Evolutionary conservation across 495 filamentous ascomycete genomes (phyloP).

Genomic region (Cladorrhinum samala): DNA sequence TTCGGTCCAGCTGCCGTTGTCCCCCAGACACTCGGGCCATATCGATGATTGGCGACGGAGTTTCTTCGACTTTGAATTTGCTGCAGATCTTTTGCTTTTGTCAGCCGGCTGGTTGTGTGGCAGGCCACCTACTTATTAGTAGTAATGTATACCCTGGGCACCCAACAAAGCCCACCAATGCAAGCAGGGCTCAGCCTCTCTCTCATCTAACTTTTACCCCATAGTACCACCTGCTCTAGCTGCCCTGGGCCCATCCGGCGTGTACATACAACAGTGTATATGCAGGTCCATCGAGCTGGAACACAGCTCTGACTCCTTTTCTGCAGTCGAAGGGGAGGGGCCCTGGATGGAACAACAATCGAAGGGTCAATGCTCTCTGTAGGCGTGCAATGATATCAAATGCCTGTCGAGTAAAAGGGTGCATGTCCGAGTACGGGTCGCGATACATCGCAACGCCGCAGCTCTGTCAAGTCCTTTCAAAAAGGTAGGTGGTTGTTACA

Average conservation of each 20-base stretch:
- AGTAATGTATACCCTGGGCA: no score
- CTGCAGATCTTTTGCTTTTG: no score
- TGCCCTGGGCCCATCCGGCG: no score
- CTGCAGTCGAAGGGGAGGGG: background rate
- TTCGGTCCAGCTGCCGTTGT: background rate
- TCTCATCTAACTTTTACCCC: no score
- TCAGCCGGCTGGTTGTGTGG: no score
- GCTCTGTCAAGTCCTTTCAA: slow-evolving; percentile 18
- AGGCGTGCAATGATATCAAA: no score
- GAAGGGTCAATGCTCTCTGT: background rate
- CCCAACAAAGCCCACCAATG: no score
- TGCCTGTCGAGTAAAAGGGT: slow-evolving; percentile 4
- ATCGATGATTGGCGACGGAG: background rate
- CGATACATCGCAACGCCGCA: slow-evolving; percentile 18
- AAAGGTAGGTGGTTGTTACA: slow-evolving; percentile 2
- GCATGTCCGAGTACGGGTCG: slow-evolving; percentile 12
- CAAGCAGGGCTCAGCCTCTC: no score
- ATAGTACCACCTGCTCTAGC: background rate
- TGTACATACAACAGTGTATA: no score
- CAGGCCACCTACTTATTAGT: no score
- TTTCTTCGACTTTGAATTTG: no score
- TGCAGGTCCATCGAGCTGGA: background rate
- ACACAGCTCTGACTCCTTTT: background rate
- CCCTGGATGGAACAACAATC: background rate
- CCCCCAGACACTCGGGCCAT: background rate